Evolutionary conservation across 805 yeast species (phyloP).

Genomic region (Isabelozyma heimii): DNA sequence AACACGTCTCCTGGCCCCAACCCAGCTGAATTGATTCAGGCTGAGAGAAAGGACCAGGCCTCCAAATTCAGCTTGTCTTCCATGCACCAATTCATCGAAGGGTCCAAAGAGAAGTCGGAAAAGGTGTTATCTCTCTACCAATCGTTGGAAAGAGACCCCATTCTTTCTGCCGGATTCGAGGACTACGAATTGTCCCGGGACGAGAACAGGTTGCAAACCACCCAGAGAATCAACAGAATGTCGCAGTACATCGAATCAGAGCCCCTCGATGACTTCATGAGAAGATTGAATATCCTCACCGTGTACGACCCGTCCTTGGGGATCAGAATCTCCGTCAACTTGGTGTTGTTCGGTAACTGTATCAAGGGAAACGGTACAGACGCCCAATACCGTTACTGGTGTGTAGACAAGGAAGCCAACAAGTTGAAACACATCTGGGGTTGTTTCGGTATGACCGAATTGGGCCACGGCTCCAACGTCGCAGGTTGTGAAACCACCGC

Average conservation of each 20-base stretch:
- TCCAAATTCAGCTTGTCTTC: conserved; percentile 24
- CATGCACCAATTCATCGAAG: conserved; percentile 38
- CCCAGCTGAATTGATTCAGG: conserved; percentile 21
- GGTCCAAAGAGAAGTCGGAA: conserved; percentile 28
- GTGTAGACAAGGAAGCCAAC: conserved; percentile 29
- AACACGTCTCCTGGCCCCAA: conserved; percentile 20
- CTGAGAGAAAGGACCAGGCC: conserved; percentile 20
- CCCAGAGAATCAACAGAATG: conserved; percentile 33
- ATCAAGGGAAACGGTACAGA: conserved; percentile 41
- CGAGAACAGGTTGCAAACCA: conserved; percentile 30
- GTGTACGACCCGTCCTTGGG: conserved; percentile 38
- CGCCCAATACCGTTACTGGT: conserved; percentile 38
- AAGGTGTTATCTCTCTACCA: conserved; percentile 26
- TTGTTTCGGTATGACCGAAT: conserved; percentile 90
- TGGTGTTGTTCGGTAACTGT: conserved; percentile 39
- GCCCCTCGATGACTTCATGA: conserved; percentile 25
- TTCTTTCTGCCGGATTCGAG: conserved; percentile 23
- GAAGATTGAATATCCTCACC: conserved; percentile 34
- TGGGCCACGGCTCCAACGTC: conserved; percentile 92
- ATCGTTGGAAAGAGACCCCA: conserved; percentile 38
- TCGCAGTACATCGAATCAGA: conserved; percentile 35
- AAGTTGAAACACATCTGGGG: conserved; percentile 53
- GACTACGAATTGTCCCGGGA: conserved; percentile 32
- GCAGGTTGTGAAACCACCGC: conserved; percentile 95
- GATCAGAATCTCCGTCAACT: conserved; percentile 36